phyloP scores from a whole-genome alignment of 2,329 filamentous ascomycete species.

The Scytalidium sp. region DNA sequence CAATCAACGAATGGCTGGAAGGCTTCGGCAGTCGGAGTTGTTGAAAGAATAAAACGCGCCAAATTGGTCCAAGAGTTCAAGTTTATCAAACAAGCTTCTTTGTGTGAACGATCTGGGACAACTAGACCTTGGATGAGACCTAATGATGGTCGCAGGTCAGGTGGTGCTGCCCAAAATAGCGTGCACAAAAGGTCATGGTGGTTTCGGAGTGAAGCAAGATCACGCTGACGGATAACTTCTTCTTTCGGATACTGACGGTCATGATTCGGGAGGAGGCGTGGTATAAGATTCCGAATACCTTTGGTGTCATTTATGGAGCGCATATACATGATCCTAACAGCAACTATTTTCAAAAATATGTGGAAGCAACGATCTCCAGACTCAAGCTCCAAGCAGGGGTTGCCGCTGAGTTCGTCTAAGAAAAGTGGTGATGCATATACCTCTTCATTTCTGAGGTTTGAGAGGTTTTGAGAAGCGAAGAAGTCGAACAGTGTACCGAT shows the following conservation, averaged over 20 bases:
- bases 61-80: conserved; percentile 62
- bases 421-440: conserved; percentile 59
- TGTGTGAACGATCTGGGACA: conserved; percentile 57
- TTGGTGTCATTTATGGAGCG: conserved; percentile 46
- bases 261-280: conserved; percentile 63
- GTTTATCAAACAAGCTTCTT: conserved; percentile 63
- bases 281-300: conserved; percentile 58
- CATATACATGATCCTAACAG: conserved; percentile 52
- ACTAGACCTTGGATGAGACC: conserved; percentile 59
- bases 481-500: conserved; percentile 65
- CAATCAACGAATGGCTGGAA: conserved; percentile 51
- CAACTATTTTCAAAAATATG: conserved; percentile 63
- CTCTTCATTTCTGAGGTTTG: conserved; percentile 63
- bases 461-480: conserved; percentile 59
- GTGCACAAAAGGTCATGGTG: conserved; percentile 67
- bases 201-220: conserved; percentile 63
- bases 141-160: conserved; percentile 49
- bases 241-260: conserved; percentile 63
- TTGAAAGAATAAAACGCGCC: conserved; percentile 53
- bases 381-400: conserved; percentile 45
- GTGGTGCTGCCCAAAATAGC: conserved; percentile 61
- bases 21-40: conserved; percentile 35
- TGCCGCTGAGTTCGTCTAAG: conserved; percentile 49
- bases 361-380: conserved; percentile 63
- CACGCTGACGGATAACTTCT: conserved; percentile 54